Evolutionary conservation across 2,329 filamentous ascomycete species (phyloP), one percentile per base, ranked within the genome.

Genomic region (Colletotrichum sojae): DNA sequence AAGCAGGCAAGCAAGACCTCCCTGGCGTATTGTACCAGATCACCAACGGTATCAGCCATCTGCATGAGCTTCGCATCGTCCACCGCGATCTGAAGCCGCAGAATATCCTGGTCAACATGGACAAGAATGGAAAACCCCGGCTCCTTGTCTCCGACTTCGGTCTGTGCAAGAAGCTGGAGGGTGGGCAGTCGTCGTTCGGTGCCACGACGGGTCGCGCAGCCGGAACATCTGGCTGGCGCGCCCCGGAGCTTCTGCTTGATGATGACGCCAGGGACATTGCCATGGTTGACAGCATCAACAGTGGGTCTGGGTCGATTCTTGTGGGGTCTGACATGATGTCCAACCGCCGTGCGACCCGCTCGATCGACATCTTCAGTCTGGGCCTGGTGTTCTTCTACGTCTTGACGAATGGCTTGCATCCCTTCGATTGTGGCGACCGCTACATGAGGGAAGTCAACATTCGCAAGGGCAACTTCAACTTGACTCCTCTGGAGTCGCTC

Each of bases 351-450:
- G 95, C 97, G 6, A 99, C 97, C 53, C 92, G 96, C 53, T 94
- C 96, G 9, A 98, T 98, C 70, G 96, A 99, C 77, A 97, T 99
- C 27, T 99, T 99, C 83, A 97, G 95, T 0, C 88, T 99, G 43
- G 96, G 96, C 1, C 92, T 97, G 61, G 94, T 99, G n/a, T 99
- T 98, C 84, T 98, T 95, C 83, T 99, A 98, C 78, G 95, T 98
- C n/a, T 86, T 99, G 69, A 98, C 95, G 1, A 93, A 94, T 71
- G 96, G 96, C 16, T 89, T 88, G 1, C 96, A 99, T 79, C 96
- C 96, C 0, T 99, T 97, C 75, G 95, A 98, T 77, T 95, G 94
- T 71, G 95, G 96, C 64, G 94, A 96, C 76, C 91, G 94, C 57
- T 98, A 96, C 84, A 97, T 97, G 89, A 90, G 96, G 60, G 96